These are phyloP conservation scores for Acacia confusa DNA, from an alignment of 306 rosid species.

Conservation along the genomic window DNA sequence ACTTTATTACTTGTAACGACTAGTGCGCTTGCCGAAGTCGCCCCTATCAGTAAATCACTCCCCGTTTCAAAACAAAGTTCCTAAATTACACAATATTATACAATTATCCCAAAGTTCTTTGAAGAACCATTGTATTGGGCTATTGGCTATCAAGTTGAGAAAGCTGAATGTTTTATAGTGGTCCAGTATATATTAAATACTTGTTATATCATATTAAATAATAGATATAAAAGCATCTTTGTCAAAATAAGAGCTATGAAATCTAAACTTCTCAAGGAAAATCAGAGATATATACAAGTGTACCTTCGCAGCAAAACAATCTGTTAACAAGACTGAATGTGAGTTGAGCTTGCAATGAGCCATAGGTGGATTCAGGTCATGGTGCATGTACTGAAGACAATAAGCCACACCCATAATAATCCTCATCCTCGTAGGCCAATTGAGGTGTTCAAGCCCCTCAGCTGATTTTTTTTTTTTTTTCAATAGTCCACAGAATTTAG, in stretches of 20 bases:
- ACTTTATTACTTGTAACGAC: too few relatives aligned
- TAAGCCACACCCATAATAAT: constrained; percentile 86
- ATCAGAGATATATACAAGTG: background rate
- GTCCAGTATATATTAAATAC: background rate
- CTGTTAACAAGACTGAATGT: constrained; percentile 57
- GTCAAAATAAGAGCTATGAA: background rate
- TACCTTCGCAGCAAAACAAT: constrained; percentile 95
- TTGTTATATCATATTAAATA: background rate
- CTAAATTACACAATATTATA: background rate
- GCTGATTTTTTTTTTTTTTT: constrained; percentile 37
- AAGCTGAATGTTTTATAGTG: background rate
- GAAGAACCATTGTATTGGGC: background rate
- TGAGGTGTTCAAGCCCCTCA: constrained; percentile 74
- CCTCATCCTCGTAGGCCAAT: constrained; percentile 80
- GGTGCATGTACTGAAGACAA: constrained; percentile 92
- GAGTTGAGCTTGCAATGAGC: constrained; percentile 56
- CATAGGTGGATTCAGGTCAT: constrained; percentile 81
- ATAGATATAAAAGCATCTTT: background rate
- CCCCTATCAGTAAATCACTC: too few relatives aligned
- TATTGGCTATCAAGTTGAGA: background rate
- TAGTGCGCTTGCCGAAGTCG: too few relatives aligned
- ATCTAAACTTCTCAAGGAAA: background rate
- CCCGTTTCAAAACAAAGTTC: background rate
- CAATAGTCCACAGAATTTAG: background rate
- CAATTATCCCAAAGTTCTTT: background rate